phyloP scores from a whole-genome alignment of 768 basidiomycete species.

The Calocybe indica region DNA sequence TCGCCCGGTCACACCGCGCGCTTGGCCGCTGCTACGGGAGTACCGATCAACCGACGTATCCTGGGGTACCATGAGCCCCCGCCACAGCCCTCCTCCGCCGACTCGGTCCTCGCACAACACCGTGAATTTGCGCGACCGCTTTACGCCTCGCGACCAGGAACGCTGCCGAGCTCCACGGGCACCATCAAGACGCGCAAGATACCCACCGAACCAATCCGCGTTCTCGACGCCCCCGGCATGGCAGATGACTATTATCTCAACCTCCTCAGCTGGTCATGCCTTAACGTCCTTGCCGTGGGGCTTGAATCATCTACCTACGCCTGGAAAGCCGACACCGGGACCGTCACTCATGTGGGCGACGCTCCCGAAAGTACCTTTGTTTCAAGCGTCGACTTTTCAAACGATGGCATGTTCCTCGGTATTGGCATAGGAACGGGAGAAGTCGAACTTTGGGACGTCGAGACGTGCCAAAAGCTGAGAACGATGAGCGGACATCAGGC shows the following conservation, averaged over 20 bases:
- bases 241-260: constrained; percentile 98
- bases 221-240: constrained; percentile 91
- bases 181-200: constrained; percentile 78
- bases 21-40: constrained; percentile 68
- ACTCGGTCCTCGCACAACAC: constrained; percentile 68
- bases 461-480: constrained; percentile 69
- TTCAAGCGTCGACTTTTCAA: constrained; percentile 73
- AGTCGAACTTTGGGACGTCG: constrained; percentile 94
- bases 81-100: constrained; percentile 65
- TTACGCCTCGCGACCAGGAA: constrained; percentile 59
- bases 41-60: constrained; percentile 75
- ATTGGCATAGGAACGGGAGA: constrained; percentile 77
- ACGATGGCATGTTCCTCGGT: constrained; percentile 76
- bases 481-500: constrained; percentile 89
- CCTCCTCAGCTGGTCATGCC: constrained; percentile 81
- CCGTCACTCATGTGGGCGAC: constrained; percentile 73
- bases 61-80: constrained; percentile 88
- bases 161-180: constrained; percentile 59
- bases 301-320: constrained; percentile 84
- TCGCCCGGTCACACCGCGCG: constrained; percentile 79
- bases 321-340: constrained; percentile 89
- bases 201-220: constrained; percentile 83
- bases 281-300: constrained; percentile 86
- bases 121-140: constrained; percentile 74
- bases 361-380: constrained; percentile 73